Evolutionary conservation across 768 basidiomycete genomes (phyloP), one percentile per base, ranked within the genome.

Genomic region (Mrakia gelida): DNA sequence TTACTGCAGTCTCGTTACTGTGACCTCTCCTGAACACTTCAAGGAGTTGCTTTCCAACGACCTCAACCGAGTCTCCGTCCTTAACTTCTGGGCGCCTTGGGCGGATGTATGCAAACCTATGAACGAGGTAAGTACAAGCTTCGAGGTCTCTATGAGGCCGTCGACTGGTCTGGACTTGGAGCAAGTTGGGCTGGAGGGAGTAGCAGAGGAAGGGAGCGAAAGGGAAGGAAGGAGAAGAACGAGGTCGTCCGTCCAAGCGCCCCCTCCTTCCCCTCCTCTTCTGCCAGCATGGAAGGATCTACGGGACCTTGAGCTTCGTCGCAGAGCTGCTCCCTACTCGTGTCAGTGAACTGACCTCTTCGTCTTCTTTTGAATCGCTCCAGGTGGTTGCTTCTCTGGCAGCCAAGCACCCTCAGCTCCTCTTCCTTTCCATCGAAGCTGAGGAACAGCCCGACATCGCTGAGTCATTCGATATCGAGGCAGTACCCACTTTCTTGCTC

Each of bases 21-120:
- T 96, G 71, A 82, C 85, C 32, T 92, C 92, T 5, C 84, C 92
- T 1, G 85, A 88, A 1, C 88, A 93, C 71, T 94, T 98, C 85
- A 89, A 93, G 83, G 82, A 86, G 10, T 84, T 92, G 13, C 89
- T 98, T 68, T 90, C 90, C 0, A 82, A 84, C 30, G 95, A 98
- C 85, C 89, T 99, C 49, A 85, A 88, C 28, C 87, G 92, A 30
- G 88, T 96, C 32, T 95, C 95, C 6, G 86, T 96, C 54, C 90
- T 97, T 82, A 93, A 92, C 85, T 99, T 98, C 84, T 95, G 94
- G 92, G 93, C 95, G 62, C 89, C 84, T 92, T 87, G 94, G 93
- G 97, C 94, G 0, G 92, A 89, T 79, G 94, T 95, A 59, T 98
- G 95, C 87, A 88, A 88, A 81, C 88, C 91, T 81, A 96, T 97